phyloP scores from a whole-genome alignment of 75 land plant species.

The Gnetum montanum region DNA sequence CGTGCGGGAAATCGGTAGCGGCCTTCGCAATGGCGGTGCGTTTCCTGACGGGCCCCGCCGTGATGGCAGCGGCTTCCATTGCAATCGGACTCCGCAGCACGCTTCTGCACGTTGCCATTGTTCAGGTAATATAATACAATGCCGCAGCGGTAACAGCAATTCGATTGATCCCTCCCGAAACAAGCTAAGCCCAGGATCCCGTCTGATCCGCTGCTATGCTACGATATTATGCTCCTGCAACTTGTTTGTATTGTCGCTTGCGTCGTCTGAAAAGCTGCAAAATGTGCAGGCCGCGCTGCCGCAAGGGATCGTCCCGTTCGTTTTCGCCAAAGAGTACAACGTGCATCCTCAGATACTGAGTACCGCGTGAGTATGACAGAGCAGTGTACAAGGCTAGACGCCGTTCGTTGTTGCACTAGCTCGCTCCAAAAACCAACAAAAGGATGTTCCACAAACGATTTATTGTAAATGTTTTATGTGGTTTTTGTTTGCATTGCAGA shows the following conservation, averaged over 20 bases:
- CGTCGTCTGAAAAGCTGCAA: too few relatives aligned
- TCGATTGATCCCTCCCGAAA: background rate
- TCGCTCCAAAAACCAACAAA: too few relatives aligned
- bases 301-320: constrained; percentile 96
- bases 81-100: constrained; percentile 68
- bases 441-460: too few relatives aligned
- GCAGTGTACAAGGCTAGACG: too few relatives aligned
- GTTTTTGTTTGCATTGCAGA: too few relatives aligned
- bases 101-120: constrained; percentile 73
- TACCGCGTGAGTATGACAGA: constrained; percentile 69
- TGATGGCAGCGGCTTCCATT: constrained; percentile 86
- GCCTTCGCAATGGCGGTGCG: constrained; percentile 74
- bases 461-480: too few relatives aligned
- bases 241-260: too few relatives aligned
- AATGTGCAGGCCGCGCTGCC: constrained; percentile 94
- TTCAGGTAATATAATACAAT: constrained; percentile 91
- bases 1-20: constrained; percentile 76
- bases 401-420: too few relatives aligned
- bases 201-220: too few relatives aligned
- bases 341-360: constrained; percentile 94
- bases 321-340: constrained; percentile 96
- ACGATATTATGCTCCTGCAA: too few relatives aligned
- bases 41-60: constrained; percentile 84
- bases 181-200: too few relatives aligned
- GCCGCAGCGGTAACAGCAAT: background rate